Base-by-base conservation (phyloP, 768 basidiomycete genomes). In the Hemileccinum rubropunctum region DNA sequence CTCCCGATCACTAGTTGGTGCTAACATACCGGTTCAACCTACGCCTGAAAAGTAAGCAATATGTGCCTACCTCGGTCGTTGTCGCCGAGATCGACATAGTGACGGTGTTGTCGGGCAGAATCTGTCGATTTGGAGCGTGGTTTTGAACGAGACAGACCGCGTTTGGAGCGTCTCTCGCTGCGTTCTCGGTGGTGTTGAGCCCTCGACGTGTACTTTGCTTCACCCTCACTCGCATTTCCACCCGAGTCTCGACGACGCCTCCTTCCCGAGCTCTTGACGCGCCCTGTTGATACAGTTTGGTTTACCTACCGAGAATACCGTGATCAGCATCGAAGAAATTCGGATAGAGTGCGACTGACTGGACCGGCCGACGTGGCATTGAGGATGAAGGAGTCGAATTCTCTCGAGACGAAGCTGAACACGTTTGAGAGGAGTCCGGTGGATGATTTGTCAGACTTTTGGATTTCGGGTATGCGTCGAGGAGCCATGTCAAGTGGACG, bases 321-420 rank as follows among this genome's bases (percentile, higher is more conserved):
- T 23, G 23, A 47, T 56, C 42, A 64, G 50, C 32, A 42, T 4
- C 20, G 26, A 44, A n/a, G 15, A 33, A 33, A 15, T n/a, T 6
- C 15, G 13, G 27, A 43, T 3, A 17, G 20, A 21, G 36, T 4
- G 12, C 23, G 41, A 60, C 62, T 56, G 58, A 61, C 58, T 53
- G 50, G 42, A 21, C 47, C 50, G 9, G 54, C 83, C 9, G 46
- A 40, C 20, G 83, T 80, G 42, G 88, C 88, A 58, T 73, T 84
- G 17, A 77, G 68, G 21, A 90, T 75, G 64, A 91, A 91, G 11
- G 82, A 81, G 40, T 81, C 81, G 33, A 90, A 61, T 64, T 91
- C 88, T 43, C 80, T 74, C 11, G 86, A 80, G 5, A 91, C 79
- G 62, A 83, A 88, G 63, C 70, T 76, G 55, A 89, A 74, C 5